Evolutionary conservation across 1,284 basidiomycete species (phyloP).

Genomic region (Ganoderma resinaceum): DNA sequence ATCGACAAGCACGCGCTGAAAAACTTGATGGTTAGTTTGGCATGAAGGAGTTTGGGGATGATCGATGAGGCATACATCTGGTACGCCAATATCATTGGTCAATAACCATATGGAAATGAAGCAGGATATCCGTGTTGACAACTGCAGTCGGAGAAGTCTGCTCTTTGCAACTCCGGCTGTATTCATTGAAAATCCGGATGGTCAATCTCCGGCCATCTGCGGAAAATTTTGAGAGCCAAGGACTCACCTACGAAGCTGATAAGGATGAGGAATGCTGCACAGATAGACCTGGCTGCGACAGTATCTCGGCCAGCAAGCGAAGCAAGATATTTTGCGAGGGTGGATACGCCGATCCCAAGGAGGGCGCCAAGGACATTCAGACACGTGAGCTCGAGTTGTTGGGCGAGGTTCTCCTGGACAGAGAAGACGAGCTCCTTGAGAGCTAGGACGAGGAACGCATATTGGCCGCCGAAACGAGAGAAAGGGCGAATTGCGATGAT

Average conservation of each 20-base stretch:
- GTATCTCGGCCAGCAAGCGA: constrained; percentile 41
- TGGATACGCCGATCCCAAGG: constrained; percentile 50
- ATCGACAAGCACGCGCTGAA: constrained; percentile 41
- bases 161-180: constrained; percentile 55
- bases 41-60: no score
- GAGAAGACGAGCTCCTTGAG: constrained; percentile 58
- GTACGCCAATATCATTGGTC: constrained; percentile 44
- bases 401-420: constrained; percentile 53
- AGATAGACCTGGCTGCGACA: constrained; percentile 42
- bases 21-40: background rate
- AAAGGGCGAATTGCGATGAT: constrained; percentile 51
- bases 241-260: constrained; percentile 52
- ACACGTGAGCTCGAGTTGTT: constrained; percentile 54
- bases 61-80: constrained; percentile 35
- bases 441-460: constrained; percentile 52
- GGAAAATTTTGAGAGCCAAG: background rate
- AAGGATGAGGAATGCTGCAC: constrained; percentile 48
- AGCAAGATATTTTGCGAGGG: constrained; percentile 48
- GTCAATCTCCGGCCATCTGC: background rate
- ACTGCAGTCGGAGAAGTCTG: constrained; percentile 51
- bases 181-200: background rate
- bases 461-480: constrained; percentile 48
- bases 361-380: constrained; percentile 54
- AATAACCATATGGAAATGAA: constrained; percentile 57
- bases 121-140: constrained; percentile 54